Evolutionary conservation across 306 rosid genomes (phyloP), one percentile per base, ranked within the genome.

Genomic region (Prosopis cineraria): DNA sequence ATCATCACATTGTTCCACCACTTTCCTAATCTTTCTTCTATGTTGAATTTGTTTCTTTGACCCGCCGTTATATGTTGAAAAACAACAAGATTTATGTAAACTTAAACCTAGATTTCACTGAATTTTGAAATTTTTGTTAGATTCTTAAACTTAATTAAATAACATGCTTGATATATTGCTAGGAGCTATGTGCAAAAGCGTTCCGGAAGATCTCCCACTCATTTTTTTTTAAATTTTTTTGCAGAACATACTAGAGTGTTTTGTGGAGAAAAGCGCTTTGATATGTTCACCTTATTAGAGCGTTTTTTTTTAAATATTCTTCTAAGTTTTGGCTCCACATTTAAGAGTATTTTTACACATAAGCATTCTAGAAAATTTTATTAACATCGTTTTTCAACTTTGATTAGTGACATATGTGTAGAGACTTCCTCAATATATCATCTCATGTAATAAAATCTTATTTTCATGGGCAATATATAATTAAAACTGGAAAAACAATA

Each of bases 1-100:
- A 66, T 66, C n/a, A 56, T 56, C 11, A 40, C 10, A 11, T 20
- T 20, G 33, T 20, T 3, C n/a, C 16, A 20, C 27, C 1, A 36
- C 31, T 65, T 59, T 63, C 16, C 0, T 50, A 5, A 0, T 24
- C 2, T 3, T 37, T 44, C 73, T 44, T 25, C 27, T 33, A 5
- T 34, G 12, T 63, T 63, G 69, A 63, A 60, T 30, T 63, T 34
- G 43, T 16, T 6, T 30, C 67, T 60, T 60, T 60, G 67, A 60
- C 67, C 20, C 4, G 6, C 0, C 7, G 1, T 52, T 52, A 17
- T 59, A 12, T 30, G 33, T 59, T 59, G 20, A 59, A 59, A 59
- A 59, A 25, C n/a, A 16, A 16, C 16, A 55, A n/a, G n/a, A n/a
- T n/a, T n/a, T n/a, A n/a, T n/a, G n/a, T n/a, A n/a, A n/a, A n/a